phyloP scores from a whole-genome alignment of 164 flowering plant species.

The Brasenia schreberi region DNA sequence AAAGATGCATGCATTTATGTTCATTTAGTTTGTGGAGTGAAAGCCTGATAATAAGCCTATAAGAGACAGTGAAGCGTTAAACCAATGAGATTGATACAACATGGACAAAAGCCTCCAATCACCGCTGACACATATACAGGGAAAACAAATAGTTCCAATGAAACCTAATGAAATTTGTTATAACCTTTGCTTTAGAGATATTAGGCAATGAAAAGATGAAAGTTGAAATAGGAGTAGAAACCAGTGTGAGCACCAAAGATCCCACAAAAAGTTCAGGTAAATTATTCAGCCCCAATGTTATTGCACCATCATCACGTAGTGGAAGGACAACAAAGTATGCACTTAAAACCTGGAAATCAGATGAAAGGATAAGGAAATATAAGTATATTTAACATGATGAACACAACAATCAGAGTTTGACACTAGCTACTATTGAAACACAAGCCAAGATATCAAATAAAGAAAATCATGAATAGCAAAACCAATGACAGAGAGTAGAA shows the following conservation, averaged over 20 bases:
- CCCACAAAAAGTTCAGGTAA: slow-evolving; percentile 81
- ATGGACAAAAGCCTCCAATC: too few species aligned
- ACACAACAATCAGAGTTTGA: too few species aligned
- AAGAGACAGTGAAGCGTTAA: background rate
- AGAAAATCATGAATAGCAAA: too few species aligned
- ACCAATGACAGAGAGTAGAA: too few species aligned
- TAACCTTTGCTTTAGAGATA: slow-evolving; percentile 79
- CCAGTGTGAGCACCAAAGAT: slow-evolving; percentile 63
- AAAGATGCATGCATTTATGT: too few species aligned
- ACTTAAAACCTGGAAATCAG: slow-evolving; percentile 61
- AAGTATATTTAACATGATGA: too few species aligned
- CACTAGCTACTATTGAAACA: too few species aligned
- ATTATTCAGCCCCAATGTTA: slow-evolving; percentile 70
- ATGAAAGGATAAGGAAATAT: background rate
- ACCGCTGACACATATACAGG: too few species aligned
- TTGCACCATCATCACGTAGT: slow-evolving; percentile 93
- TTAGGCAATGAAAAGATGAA: slow-evolving; percentile 76
- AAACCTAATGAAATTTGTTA: background rate
- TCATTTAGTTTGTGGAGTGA: too few species aligned
- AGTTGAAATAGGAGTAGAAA: slow-evolving; percentile 86
- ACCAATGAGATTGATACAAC: background rate
- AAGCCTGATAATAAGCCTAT: too few species aligned
- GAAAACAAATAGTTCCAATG: too few species aligned
- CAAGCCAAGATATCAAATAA: too few species aligned
- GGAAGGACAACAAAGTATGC: slow-evolving; percentile 92